phyloP scores from a whole-genome alignment of 1,139 yeast genomes.

The Nakaseomyces uthaithaninus region DNA sequence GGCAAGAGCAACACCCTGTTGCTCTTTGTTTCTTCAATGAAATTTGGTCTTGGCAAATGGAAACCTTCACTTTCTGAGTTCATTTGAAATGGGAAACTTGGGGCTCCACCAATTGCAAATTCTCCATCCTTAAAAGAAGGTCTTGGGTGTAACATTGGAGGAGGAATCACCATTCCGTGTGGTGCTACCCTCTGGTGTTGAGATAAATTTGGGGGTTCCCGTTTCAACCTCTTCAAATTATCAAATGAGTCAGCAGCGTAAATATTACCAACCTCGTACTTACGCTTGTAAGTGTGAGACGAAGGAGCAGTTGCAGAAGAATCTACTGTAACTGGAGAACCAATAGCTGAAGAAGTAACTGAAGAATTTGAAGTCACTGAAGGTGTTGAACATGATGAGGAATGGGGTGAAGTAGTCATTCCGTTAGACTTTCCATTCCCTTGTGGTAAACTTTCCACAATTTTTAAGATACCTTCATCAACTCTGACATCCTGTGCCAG shows the following conservation, averaged over 20 bases:
- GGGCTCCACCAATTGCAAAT: neutral
- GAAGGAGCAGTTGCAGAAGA: neutral
- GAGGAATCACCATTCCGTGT: slow-evolving; percentile 1
- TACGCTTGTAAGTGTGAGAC: too few species aligned
- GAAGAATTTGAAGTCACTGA: slow-evolving; percentile 2
- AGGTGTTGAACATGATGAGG: slow-evolving; percentile 1
- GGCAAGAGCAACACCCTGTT: slow-evolving; percentile 4
- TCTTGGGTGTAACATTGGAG: neutral
- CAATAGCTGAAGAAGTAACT: neutral
- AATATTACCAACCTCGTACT: neutral
- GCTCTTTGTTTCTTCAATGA: neutral
- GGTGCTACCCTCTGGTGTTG: neutral
- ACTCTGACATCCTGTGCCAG: slow-evolving; percentile 38
- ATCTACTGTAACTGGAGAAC: slow-evolving; percentile 1
- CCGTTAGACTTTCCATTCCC: slow-evolving; percentile 1
- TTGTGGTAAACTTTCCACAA: slow-evolving; percentile 48
- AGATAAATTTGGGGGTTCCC: neutral
- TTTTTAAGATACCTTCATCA: slow-evolving; percentile 47
- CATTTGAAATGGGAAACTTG: neutral
- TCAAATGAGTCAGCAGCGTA: neutral
- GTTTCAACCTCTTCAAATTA: neutral
- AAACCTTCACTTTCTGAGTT: neutral
- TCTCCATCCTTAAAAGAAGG: neutral
- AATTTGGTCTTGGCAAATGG: neutral
- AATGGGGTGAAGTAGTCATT: neutral